phyloP scores from a whole-genome alignment of 1,284 basidiomycete genomes.

The Phenoliferia sp. region DNA sequence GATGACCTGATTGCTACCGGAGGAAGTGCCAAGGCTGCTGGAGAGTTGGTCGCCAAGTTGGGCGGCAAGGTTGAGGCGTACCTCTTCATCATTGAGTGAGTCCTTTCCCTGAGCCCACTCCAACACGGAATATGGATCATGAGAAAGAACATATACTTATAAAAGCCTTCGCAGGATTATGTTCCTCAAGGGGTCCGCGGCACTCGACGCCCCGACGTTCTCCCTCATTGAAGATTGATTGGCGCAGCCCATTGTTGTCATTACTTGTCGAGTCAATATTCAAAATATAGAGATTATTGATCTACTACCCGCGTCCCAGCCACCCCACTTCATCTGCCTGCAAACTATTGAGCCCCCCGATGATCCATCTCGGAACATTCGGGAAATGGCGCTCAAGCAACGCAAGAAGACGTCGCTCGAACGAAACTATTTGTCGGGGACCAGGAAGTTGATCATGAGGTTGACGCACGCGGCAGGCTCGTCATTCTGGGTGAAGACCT shows the following conservation, averaged over 20 bases:
- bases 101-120: background rate
- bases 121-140: too few relatives aligned
- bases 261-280: too few relatives aligned
- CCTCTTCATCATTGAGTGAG: constrained; percentile 27
- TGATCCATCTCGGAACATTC: too few relatives aligned
- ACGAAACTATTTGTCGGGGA: constrained; percentile 8
- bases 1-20: constrained; percentile 98
- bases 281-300: too few relatives aligned
- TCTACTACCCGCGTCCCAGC: too few relatives aligned
- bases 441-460: constrained; percentile 55
- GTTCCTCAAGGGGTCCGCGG: constrained; percentile 27
- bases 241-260: background rate
- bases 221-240: constrained; percentile 22
- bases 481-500: constrained; percentile 70
- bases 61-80: constrained; percentile 24
- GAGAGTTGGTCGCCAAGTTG: constrained; percentile 67
- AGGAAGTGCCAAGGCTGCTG: constrained; percentile 90
- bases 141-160: too few relatives aligned
- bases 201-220: constrained; percentile 28
- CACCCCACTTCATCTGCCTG: too few relatives aligned
- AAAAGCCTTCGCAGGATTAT: constrained; percentile 7
- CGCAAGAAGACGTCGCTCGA: too few relatives aligned
- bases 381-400: too few relatives aligned
- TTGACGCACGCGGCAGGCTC: constrained; percentile 75
- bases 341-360: too few relatives aligned